Evolutionary conservation across 2,329 filamentous ascomycete species (phyloP).

Genomic region (Hawksworthiomyces lignivorus): DNA sequence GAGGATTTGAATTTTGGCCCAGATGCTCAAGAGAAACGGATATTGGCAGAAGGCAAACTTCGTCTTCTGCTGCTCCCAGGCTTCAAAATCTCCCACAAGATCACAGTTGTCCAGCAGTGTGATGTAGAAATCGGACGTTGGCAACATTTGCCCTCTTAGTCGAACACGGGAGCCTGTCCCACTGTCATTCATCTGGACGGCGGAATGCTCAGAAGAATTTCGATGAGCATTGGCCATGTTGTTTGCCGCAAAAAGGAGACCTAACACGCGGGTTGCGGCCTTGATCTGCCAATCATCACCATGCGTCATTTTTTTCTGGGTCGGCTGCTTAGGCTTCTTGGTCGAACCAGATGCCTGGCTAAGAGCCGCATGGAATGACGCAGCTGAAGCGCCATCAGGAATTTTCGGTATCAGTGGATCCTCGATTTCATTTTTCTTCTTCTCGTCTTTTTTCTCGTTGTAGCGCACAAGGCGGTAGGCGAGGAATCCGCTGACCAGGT

Average conservation of each 20-base stretch:
- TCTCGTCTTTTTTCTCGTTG: constrained; percentile 56
- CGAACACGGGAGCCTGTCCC: constrained; percentile 34
- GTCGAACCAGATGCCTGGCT: constrained; percentile 36
- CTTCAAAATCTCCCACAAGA: constrained; percentile 75
- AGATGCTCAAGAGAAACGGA: constrained; percentile 84
- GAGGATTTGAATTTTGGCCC: constrained; percentile 83
- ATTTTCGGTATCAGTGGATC: constrained; percentile 67
- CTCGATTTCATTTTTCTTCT: constrained; percentile 48
- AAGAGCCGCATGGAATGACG: constrained; percentile 71
- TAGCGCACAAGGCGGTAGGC: constrained; percentile 71
- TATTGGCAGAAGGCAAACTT: constrained; percentile 90
- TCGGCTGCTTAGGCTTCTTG: constrained; percentile 45
- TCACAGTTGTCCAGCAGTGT: constrained; percentile 81
- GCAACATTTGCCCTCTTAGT: constrained; percentile 57
- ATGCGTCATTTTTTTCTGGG: constrained; percentile 54
- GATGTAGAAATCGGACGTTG: constrained; percentile 82
- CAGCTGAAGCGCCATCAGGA: constrained; percentile 56
- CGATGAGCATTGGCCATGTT: constrained; percentile 39
- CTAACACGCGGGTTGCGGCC: constrained; percentile 71
- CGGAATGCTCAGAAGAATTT: constrained; percentile 9
- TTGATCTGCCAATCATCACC: constrained; percentile 85
- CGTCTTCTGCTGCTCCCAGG: constrained; percentile 68
- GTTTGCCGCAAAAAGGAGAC: constrained; percentile 76
- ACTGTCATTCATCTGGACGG: constrained; percentile 19
- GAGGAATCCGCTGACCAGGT: constrained; percentile 70